Evolutionary conservation across 164 flowering plant genomes (phyloP).

Genomic region (Paratinospora sagittata): DNA sequence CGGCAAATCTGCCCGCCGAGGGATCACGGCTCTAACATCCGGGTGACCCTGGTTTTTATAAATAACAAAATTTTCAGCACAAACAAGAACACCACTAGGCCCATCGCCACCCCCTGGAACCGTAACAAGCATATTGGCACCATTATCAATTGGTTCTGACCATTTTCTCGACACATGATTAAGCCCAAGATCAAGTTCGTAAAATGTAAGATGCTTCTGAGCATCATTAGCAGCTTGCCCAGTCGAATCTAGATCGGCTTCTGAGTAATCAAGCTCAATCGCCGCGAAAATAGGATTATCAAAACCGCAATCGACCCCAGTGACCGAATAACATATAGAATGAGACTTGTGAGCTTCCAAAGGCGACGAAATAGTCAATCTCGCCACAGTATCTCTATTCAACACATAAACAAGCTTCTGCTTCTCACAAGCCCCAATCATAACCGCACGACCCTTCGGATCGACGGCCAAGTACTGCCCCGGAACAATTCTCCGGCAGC

Average conservation of each 20-base stretch:
- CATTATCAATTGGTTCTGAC: constrained; percentile 95
- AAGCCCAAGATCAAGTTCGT: constrained; percentile 92
- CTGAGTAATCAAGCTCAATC: constrained; percentile 92
- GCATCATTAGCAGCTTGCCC: constrained; percentile 89
- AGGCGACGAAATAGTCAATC: constrained; percentile 88
- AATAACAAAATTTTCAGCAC: constrained; percentile 96
- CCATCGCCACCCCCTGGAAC: constrained; percentile 99
- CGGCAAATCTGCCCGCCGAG: constrained; percentile 83
- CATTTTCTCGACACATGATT: constrained; percentile 96
- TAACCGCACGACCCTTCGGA: constrained; percentile 92
- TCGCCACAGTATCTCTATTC: constrained; percentile 90
- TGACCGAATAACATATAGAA: constrained; percentile 64
- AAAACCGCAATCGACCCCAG: constrained; percentile 95
- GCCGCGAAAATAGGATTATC: constrained; percentile 96
- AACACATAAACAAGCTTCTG: constrained; percentile 95
- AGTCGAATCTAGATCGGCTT: constrained; percentile 93
- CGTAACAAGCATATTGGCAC: constrained; percentile 91
- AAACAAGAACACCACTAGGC: constrained; percentile 93
- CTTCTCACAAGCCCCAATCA: constrained; percentile 95
- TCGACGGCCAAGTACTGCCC: constrained; percentile 88
- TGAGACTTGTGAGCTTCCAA: constrained; percentile 94
- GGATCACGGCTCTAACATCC: constrained; percentile 91
- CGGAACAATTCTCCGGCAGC: constrained; percentile 87
- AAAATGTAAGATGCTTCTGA: constrained; percentile 89
- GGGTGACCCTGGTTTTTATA: constrained; percentile 98